Base-by-base conservation (phyloP, 768 basidiomycete genomes). In the Cystoderma amianthinum region DNA sequence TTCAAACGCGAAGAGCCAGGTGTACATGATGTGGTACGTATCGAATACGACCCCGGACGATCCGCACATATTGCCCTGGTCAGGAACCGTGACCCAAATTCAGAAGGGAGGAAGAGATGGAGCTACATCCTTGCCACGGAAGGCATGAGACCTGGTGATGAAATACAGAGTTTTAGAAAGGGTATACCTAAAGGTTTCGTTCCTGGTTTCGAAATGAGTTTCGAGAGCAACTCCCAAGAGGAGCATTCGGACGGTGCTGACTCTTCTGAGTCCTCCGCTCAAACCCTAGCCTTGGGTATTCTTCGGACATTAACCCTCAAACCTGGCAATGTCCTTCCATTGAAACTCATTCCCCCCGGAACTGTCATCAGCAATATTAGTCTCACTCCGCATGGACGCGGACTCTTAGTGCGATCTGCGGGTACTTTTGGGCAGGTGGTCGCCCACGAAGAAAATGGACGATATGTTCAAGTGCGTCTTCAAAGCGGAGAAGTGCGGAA, bases 1-100 rank as follows among this genome's bases (percentile, higher is more conserved):
- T 98, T 95, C 54, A 64, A 69, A 59, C 76, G 96, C 41, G 63
- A 65, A n/a, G 80, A 82, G 44, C 69, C 78, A 1, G 95, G 95
- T 6, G 65, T 82, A 24, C 87, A 89, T 54, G 88, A 94, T 50
- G 92, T 98, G 34, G 75, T 94, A 3, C 77, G 96, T 36, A 89
- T 99, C 49, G 96, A 98, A 65, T 99, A 95, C 55, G 96, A 98
- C 67, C 96, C 96, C 0, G 87, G 87, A 3, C 75, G 96, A 33
- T 87, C 83, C 24, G 91, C 89, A 5, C 96, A 99, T 59, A 95
- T 99, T 55, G 95, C 96, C 2, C 74, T 99, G 45, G 57, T 97
- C 55, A 72, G 72, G 56, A 82, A 78, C 55, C 69, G 82, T 38
- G 68, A 80, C 49, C 58, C 70, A 3, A 57, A 56, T 6, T 69